These are phyloP conservation scores for Trichoderma atroviride DNA, from an alignment of 2,329 filamentous ascomycete genomes.

Conservation along the genomic window DNA sequence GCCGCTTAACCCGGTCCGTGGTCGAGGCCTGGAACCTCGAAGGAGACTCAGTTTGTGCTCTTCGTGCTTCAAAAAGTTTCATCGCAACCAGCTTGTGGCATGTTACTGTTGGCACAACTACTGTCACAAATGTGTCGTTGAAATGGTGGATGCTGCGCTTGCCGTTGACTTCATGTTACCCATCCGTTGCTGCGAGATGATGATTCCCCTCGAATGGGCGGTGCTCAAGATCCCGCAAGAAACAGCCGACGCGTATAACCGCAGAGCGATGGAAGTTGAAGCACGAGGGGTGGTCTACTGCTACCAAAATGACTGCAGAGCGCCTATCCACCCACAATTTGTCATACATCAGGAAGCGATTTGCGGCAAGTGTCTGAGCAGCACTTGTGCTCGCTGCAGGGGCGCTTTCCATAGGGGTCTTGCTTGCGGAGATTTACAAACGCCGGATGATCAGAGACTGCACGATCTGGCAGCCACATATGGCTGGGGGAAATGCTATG, in stretches of 20 bases:
- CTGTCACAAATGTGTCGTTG: conserved; percentile 51
- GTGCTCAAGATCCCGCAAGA: conserved; percentile 40
- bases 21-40: neutral
- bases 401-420: conserved; percentile 42
- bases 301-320: conserved; percentile 44
- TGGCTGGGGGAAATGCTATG: conserved; percentile 54
- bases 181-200: conserved; percentile 51
- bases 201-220: conserved; percentile 42
- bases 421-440: conserved; percentile 50
- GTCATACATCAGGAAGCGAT: conserved; percentile 40
- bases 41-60: neutral
- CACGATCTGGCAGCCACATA: conserved; percentile 43
- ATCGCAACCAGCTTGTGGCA: neutral
- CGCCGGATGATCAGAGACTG: conserved; percentile 45
- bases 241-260: conserved; percentile 42
- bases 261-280: conserved; percentile 52
- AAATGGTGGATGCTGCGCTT: conserved; percentile 46
- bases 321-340: conserved; percentile 46
- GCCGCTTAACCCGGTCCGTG: neutral
- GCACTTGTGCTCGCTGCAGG: conserved; percentile 57
- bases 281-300: conserved; percentile 57
- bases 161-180: conserved; percentile 55
- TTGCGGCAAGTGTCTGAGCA: conserved; percentile 46
- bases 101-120: conserved; percentile 52
- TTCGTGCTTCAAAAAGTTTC: neutral